Evolutionary conservation across 495 filamentous ascomycete species (phyloP), one percentile per base, ranked within the genome.

Genomic region (Penicillium silybi): DNA sequence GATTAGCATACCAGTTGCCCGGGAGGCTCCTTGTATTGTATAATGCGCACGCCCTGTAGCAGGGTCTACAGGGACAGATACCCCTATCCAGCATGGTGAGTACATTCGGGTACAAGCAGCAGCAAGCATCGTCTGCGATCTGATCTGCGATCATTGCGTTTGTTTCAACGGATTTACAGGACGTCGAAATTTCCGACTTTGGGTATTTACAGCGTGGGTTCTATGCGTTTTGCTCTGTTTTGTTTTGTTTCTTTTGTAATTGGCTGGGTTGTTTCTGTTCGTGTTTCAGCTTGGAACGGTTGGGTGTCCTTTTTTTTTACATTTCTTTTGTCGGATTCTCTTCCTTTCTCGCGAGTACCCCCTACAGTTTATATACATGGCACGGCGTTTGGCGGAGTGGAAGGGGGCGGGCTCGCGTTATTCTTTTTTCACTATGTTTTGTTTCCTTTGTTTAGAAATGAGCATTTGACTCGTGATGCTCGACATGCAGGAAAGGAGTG

Each of bases 41-140:
- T 65, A 60, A 65, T 53, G 46, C 20, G 44, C 50, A 52, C 49
- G 50, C 50, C 55, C 56, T 62, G 67, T 68, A 68, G 71, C 69
- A 45, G 66, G 69, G 57, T 57, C 69, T 72, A 67, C 66, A 55
- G 57, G 63, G 40, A 52, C 25, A 60, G 54, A 70, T 58, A 66
- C 56, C 48, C 61, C 54, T 16, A 45, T 40, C 47, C 40, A 58
- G 49, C 50, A 46, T 35, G 42, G 58, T 41, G 49, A 37, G 42
- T 40, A 44, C 32, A 22, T 44, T 23, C 47, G 11, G 35, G 27
- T 50, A 17, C 53, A 47, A 43, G 23, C 37, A 50, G 23, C 40
- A 44, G 44, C 38, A 54, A 29, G 17, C n/a, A 40, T 17, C 34
- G 19, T 34, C 39, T 15, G 13, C 17, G 35, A 48, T 15, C 29